Evolutionary conservation across 2,329 filamentous ascomycete genomes (phyloP).

Genomic region (Colletotrichum sp.): DNA sequence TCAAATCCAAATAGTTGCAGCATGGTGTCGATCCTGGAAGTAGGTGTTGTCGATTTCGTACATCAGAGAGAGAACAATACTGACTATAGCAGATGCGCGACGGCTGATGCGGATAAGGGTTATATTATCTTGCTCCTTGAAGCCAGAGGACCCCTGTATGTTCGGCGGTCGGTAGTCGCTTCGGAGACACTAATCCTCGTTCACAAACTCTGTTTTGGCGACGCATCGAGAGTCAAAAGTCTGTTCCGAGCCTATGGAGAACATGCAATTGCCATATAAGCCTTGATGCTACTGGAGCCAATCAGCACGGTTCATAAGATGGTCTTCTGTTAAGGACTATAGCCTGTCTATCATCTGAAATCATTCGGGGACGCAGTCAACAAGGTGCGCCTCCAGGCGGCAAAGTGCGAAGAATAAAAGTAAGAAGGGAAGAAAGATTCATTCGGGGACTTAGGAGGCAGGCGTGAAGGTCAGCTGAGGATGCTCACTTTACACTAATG

Average conservation of each 20-base stretch:
- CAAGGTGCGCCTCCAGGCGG: too few species aligned
- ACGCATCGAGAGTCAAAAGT: background rate
- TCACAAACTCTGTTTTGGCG: background rate
- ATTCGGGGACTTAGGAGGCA: background rate
- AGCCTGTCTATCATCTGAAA: background rate
- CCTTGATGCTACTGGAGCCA: background rate
- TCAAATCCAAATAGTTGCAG: background rate
- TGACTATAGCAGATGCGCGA: background rate
- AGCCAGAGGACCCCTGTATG: background rate
- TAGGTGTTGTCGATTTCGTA: background rate
- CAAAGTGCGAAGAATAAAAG: too few species aligned
- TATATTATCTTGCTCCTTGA: background rate
- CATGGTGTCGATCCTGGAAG: background rate
- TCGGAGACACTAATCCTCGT: background rate
- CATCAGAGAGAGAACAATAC: fast-evolving
- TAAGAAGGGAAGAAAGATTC: too few species aligned
- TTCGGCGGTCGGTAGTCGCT: background rate
- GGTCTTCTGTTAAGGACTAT: background rate
- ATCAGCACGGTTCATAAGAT: background rate
- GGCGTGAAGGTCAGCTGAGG: fast-evolving
- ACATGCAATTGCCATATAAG: background rate
- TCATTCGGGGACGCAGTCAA: background rate
- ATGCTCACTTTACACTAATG: background rate
- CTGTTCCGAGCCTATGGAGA: background rate
- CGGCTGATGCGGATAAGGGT: background rate